Evolutionary conservation across 495 filamentous ascomycete genomes (phyloP), one percentile per base, ranked within the genome.

Genomic region (Aspergillus haitiensis): DNA sequence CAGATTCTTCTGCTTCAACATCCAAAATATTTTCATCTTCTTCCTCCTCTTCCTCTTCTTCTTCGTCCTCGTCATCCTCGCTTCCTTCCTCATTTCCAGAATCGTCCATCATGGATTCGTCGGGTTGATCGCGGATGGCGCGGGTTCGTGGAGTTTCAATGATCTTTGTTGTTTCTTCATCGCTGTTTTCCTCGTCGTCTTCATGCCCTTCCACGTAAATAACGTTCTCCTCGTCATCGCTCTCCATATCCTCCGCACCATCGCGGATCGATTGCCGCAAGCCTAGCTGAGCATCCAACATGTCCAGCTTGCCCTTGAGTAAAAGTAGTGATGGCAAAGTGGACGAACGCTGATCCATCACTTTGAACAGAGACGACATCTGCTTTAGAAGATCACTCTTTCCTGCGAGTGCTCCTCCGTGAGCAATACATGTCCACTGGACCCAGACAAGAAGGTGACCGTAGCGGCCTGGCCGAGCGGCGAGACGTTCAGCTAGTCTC

Each of bases 401-500:
- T 10, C 86, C 86, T 27, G 92, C 90, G 37, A 98, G 77, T 53
- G 92, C 92, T 60, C 94, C 94, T 62, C 94, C 94, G 72, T 98
- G 94, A 7, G 92, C 88, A 16, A 97, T 84, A n/a, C 97, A 81
- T 1, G 90, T 93, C 91, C 92, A 96, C 73, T 97, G 91, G 46
- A 97, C 88, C 94, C 94, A 98, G 13, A 88, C 83, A 79, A 97
- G 93, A n/a, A 98, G 84, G 62, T 84, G 88, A 33, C 91, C 91
- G 13, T 94, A 92, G 53, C 94, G 85, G 27, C 93, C 94, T 6
- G 94, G 94, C 18, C 90, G 83, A 60, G 88, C 84, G 65, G 96
- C 88, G 70, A 98, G 84, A 62, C 92, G 85, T 67, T 95, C 89
- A 11, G 94, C 90, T 35, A 98, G 83, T 65, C 88, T 89, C 67